Percentiles rank a stretch among this genome's conserved stretches.
phyloP scores from a whole-genome alignment of 106 monocot species.

The Platanthera zijinensis region DNA sequence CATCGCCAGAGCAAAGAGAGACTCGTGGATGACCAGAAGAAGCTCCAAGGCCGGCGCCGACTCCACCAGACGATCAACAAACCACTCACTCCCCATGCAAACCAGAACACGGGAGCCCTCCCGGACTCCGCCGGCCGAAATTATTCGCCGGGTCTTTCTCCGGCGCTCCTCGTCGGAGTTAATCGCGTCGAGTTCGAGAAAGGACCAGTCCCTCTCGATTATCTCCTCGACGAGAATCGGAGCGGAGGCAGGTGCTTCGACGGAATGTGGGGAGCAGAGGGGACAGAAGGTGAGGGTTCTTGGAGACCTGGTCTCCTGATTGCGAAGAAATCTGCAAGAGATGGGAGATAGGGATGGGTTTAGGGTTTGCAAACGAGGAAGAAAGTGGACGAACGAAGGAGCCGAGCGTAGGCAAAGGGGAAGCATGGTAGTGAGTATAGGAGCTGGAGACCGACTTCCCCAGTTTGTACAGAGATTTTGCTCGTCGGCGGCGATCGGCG shows the following conservation, averaged over 20 bases:
- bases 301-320: background rate
- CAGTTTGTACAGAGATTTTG: too few species aligned
- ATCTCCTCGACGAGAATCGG: background rate
- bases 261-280: background rate
- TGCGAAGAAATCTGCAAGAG: background rate
- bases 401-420: background rate
- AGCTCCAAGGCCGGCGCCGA: slow-evolving; percentile 9
- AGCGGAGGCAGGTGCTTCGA: background rate
- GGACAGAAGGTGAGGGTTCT: background rate
- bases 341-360: background rate
- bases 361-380: background rate
- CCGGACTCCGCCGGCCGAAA: slow-evolving; percentile 7
- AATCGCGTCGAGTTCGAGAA: slow-evolving; percentile 2
- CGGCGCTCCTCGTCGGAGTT: background rate
- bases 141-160: background rate
- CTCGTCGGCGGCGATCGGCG: too few species aligned
- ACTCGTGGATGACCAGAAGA: slow-evolving; percentile 13
- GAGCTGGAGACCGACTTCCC: too few species aligned
- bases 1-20: slow-evolving; percentile 15
- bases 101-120: slow-evolving; percentile 11
- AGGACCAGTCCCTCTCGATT: slow-evolving; percentile 12
- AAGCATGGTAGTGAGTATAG: background rate
- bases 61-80: slow-evolving; percentile 5
- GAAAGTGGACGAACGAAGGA: background rate
- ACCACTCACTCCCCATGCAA: slow-evolving; percentile 13